phyloP scores from a whole-genome alignment of 2,329 filamentous ascomycete genomes.

The Cladobotryum protrusum region DNA sequence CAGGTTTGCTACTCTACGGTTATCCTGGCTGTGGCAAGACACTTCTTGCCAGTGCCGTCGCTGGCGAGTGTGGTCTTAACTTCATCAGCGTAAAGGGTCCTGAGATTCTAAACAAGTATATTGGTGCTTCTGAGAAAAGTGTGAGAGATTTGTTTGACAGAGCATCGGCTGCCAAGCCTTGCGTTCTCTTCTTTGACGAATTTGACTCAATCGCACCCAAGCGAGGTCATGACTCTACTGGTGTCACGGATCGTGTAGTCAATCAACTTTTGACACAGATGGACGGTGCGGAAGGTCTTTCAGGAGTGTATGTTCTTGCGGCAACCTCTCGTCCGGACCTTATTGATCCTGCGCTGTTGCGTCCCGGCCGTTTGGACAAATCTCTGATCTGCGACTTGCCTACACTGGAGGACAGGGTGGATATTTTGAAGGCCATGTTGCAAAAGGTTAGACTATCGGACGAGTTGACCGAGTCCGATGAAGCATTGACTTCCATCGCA shows the following conservation, averaged over 20 bases:
- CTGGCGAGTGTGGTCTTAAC: conserved; percentile 93
- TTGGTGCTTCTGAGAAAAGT: conserved; percentile 93
- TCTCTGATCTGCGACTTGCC: conserved; percentile 89
- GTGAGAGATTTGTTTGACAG: conserved; percentile 93
- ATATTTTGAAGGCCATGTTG: conserved; percentile 82
- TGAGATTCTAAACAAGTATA: conserved; percentile 98
- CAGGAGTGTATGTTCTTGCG: conserved; percentile 91
- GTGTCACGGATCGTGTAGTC: conserved; percentile 96
- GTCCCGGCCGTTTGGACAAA: conserved; percentile 91
- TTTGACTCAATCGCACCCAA: conserved; percentile 98
- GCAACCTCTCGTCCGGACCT: conserved; percentile 90
- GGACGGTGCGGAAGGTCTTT: conserved; percentile 94
- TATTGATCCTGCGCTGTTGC: conserved; percentile 87
- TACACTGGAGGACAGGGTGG: conserved; percentile 68
- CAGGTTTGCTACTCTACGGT: conserved; percentile 86
- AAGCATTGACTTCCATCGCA: conserved; percentile 66
- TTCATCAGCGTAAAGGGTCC: conserved; percentile 98
- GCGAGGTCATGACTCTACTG: conserved; percentile 91
- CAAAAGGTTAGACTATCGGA: conserved; percentile 69
- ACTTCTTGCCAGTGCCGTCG: conserved; percentile 89
- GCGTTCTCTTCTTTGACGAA: conserved; percentile 96
- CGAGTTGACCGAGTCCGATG: conserved; percentile 52
- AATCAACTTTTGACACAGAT: conserved; percentile 98
- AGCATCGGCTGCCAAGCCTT: conserved; percentile 83
- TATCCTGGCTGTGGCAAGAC: conserved; percentile 97